phyloP scores from a whole-genome alignment of 1,139 yeast species.

The Casaregolazyma lundiana region DNA sequence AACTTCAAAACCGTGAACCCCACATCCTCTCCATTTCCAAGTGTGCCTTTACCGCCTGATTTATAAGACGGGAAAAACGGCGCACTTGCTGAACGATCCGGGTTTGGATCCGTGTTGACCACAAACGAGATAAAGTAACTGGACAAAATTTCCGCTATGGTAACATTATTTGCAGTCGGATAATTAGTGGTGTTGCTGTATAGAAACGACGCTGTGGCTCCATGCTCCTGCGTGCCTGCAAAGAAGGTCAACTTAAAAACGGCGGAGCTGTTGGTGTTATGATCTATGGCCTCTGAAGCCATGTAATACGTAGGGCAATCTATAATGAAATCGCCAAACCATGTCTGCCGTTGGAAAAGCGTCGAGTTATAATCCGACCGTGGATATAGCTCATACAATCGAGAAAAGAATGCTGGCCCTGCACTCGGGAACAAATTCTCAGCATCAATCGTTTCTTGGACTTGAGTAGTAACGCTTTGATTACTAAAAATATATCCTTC shows the following conservation, averaged over 20 bases:
- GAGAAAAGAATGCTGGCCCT: constrained; percentile 6
- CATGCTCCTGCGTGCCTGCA: constrained; percentile 14
- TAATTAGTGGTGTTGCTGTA: constrained; percentile 3
- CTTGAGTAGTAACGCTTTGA: constrained; percentile 6
- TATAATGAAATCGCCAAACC: constrained; percentile 17
- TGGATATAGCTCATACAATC: constrained; percentile 6
- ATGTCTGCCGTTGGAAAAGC: constrained; percentile 11
- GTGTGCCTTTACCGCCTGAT: too few species aligned
- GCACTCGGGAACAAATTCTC: constrained; percentile 9
- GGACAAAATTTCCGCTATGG: constrained; percentile 10
- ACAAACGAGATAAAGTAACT: constrained; percentile 15
- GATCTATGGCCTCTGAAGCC: constrained; percentile 9
- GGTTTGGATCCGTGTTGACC: constrained; percentile 14
- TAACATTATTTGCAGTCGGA: constrained; percentile 12
- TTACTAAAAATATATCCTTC: constrained; percentile 14
- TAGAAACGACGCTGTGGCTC: constrained; percentile 13
- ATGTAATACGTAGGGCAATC: constrained; percentile 16
- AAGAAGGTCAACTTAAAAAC: constrained; percentile 15
- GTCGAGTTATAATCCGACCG: constrained; percentile 11
- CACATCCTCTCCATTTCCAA: too few species aligned
- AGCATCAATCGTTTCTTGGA: too few species aligned
- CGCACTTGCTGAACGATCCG: too few species aligned
- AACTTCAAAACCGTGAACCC: too few species aligned
- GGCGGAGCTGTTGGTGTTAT: too few species aligned
- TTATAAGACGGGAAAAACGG: too few species aligned